Percentiles rank a stretch among this genome's conserved stretches.
phyloP scores from a whole-genome alignment of 2,329 filamentous ascomycete genomes.

The Clonostachys byssicola region DNA sequence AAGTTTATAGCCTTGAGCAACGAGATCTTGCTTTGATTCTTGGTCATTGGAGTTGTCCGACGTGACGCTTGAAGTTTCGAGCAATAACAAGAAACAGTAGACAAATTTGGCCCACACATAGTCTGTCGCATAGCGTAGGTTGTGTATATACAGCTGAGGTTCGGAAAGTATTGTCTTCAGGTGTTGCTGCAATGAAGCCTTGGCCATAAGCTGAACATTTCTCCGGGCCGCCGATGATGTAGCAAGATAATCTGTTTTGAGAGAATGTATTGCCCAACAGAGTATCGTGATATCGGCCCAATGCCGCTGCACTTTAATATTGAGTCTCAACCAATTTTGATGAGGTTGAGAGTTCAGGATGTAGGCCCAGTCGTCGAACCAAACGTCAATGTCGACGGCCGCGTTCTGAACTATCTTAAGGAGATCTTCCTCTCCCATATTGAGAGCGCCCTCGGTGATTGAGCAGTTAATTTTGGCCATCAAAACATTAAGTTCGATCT shows the following conservation, averaged over 20 bases:
- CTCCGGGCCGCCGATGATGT: constrained; percentile 27
- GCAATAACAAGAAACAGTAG: constrained; percentile 48
- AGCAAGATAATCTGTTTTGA: constrained; percentile 10
- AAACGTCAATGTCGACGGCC: constrained; percentile 40
- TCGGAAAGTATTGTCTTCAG: constrained; percentile 42
- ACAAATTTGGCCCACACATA: constrained; percentile 56
- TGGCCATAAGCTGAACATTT: constrained; percentile 41
- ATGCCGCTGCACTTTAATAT: constrained; percentile 44
- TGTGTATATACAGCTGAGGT: constrained; percentile 39
- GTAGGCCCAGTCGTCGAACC: constrained; percentile 33
- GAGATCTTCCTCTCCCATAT: constrained; percentile 26
- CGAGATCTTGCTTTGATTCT: constrained; percentile 6
- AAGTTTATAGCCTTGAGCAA: constrained; percentile 10
- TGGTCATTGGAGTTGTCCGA: constrained; percentile 19
- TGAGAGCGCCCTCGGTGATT: constrained; percentile 2
- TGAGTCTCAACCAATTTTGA: constrained; percentile 30
- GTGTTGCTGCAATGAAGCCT: constrained; percentile 43
- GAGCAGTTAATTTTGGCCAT: constrained; percentile 11
- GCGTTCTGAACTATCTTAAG: constrained; percentile 34
- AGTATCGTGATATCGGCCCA: constrained; percentile 49
- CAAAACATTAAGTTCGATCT: constrained; percentile 34
- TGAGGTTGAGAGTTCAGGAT: constrained; percentile 14
- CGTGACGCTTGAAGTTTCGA: constrained; percentile 45
- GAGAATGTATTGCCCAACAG: constrained; percentile 34
- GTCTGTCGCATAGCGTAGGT: constrained; percentile 49